Evolutionary conservation across 352 stramenopile species (phyloP).

Genomic region (Globisporangium yorkense): DNA sequence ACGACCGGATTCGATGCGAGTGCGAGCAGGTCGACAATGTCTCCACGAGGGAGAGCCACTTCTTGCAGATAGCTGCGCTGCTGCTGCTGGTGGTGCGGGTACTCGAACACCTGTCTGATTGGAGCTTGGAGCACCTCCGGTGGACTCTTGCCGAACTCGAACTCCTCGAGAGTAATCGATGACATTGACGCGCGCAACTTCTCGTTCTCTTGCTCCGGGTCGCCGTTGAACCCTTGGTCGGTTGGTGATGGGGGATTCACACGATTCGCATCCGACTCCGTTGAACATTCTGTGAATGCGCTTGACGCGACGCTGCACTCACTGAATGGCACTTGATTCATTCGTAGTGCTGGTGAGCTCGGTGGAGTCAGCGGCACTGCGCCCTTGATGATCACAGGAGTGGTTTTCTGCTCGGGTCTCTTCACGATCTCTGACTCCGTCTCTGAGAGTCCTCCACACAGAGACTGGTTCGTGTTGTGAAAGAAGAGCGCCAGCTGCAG

Average conservation of each 20-base stretch:
- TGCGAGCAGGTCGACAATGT: slow-evolving; percentile 16
- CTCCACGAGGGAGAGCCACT: neutral
- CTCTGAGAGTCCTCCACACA: slow-evolving; percentile 40
- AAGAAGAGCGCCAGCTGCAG: slow-evolving; percentile 77
- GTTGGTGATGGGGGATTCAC: slow-evolving; percentile 2
- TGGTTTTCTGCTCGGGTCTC: neutral
- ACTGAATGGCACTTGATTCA: slow-evolving; percentile 1
- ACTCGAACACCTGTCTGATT: neutral
- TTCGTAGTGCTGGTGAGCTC: neutral
- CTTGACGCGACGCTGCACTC: slow-evolving; percentile 3
- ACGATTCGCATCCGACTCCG: neutral
- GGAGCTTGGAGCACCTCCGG: slow-evolving; percentile 7
- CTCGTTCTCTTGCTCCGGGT: slow-evolving; percentile 22
- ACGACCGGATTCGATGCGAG: slow-evolving; percentile 26
- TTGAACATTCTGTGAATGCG: slow-evolving; percentile 1
- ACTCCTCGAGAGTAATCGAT: slow-evolving; percentile 57
- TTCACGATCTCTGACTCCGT: slow-evolving; percentile 55
- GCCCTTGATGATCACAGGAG: neutral
- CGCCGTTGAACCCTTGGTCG: slow-evolving; percentile 10
- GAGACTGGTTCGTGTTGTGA: slow-evolving; percentile 47
- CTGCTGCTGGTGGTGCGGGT: neutral
- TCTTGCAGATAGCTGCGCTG: slow-evolving; percentile 6
- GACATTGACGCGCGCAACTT: slow-evolving; percentile 7
- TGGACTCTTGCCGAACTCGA: slow-evolving; percentile 35
- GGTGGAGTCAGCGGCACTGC: neutral